These are phyloP conservation scores for Diaporthe sp. DNA, from an alignment of 2,329 filamentous ascomycete species.

Conservation along the genomic window DNA sequence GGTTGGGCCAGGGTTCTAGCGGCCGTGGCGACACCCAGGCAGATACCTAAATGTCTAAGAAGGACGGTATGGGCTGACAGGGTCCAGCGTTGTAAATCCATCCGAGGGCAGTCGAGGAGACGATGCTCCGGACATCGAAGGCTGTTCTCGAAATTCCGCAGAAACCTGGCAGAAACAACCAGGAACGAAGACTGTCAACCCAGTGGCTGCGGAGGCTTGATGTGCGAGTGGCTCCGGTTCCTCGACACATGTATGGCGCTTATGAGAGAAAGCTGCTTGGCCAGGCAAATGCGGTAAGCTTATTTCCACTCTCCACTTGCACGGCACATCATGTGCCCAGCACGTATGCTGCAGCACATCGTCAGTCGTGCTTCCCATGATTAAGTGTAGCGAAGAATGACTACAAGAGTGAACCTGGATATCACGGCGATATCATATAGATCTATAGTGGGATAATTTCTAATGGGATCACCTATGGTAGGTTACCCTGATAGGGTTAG, in stretches of 20 bases:
- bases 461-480: neutral
- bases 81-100: slow-evolving; percentile 37
- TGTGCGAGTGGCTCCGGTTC: slow-evolving; percentile 22
- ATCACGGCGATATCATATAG: neutral
- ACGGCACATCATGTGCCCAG: slow-evolving; percentile 32
- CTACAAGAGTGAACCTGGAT: neutral
- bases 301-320: slow-evolving; percentile 38
- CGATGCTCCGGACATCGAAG: neutral
- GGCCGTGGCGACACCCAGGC: neutral
- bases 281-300: slow-evolving; percentile 36
- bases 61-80: slow-evolving; percentile 39
- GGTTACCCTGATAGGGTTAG: neutral
- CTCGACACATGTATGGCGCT: slow-evolving; percentile 33
- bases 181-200: neutral
- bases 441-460: neutral
- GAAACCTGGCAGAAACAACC: neutral
- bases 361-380: neutral
- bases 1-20: slow-evolving; percentile 50
- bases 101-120: neutral
- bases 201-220: slow-evolving; percentile 30
- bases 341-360: neutral
- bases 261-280: slow-evolving; percentile 40
- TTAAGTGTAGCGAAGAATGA: neutral
- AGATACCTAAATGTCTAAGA: neutral
- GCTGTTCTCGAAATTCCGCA: neutral